Evolutionary conservation across 306 rosid genomes (phyloP).

Genomic region (Cyamopsis tetragonoloba): DNA sequence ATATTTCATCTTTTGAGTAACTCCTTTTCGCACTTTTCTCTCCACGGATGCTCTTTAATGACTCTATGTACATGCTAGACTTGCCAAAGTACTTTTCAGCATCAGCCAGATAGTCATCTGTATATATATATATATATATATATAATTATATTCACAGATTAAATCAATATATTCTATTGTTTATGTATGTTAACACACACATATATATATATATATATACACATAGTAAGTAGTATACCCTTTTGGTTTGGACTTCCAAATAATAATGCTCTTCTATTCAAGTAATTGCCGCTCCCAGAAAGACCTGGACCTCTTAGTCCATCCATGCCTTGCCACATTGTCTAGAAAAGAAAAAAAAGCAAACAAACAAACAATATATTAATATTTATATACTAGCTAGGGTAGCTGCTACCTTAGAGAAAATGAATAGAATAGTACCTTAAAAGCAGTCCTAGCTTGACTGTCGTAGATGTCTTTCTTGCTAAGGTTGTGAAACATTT

Average conservation of each 20-base stretch:
- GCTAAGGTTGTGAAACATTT: constrained; percentile 46
- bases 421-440: too few species aligned
- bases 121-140: too few species aligned
- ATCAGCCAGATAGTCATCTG: constrained; percentile 32
- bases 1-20: constrained; percentile 6
- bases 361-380: too few species aligned
- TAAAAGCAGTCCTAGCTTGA: constrained; percentile 39
- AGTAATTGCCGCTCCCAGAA: constrained; percentile 48
- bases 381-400: too few species aligned
- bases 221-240: too few species aligned
- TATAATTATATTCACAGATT: too few species aligned
- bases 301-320: constrained; percentile 47
- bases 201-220: too few species aligned
- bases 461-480: constrained; percentile 48
- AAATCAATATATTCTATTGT: too few species aligned
- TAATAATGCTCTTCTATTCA: constrained; percentile 33
- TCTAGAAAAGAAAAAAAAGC: constrained; percentile 13
- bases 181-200: too few species aligned
- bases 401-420: too few species aligned
- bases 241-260: constrained; percentile 40
- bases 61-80: constrained; percentile 29
- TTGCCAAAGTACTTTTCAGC: constrained; percentile 31
- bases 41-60: constrained; percentile 28
- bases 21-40: constrained; percentile 1
- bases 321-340: constrained; percentile 58